Conservation (phyloP, 1,284 basidiomycete species). For the Dichomitus squalens region DNA sequence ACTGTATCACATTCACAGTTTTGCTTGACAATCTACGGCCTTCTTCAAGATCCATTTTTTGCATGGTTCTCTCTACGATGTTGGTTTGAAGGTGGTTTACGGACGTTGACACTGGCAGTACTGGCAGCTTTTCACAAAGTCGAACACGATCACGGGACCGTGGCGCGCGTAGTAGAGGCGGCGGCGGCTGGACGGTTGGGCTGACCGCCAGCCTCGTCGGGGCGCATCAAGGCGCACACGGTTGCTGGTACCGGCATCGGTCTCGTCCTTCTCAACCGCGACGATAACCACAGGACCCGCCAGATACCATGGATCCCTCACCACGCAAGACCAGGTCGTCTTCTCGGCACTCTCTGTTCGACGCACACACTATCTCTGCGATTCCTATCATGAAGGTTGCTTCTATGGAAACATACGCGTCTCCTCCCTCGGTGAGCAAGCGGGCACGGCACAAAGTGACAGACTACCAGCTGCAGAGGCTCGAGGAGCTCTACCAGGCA, state of each 20-base stretch:
- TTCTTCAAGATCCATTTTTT: too few species aligned
- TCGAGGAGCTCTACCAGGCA: slow-evolving; percentile 41
- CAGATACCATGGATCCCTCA: not conserved
- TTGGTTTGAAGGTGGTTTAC: too few species aligned
- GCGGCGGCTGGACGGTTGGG: not conserved
- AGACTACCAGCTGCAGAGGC: slow-evolving; percentile 38
- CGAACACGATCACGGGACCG: slow-evolving; percentile 20
- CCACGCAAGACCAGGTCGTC: slow-evolving; percentile 14
- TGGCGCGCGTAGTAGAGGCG: not conserved
- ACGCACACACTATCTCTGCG: not conserved
- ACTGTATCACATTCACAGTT: not conserved
- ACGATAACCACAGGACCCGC: not conserved
- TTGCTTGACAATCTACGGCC: not conserved
- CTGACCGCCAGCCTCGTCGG: not conserved
- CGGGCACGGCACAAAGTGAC: slow-evolving; percentile 43
- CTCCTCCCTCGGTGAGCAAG: slow-evolving; percentile 21
- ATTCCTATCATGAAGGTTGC: slow-evolving; percentile 11
- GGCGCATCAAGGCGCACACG: not conserved
- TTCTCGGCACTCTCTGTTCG: not conserved
- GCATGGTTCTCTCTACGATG: too few species aligned
- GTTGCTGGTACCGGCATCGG: too few species aligned
- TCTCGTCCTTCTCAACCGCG: not conserved
- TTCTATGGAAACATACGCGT: slow-evolving; percentile 7
- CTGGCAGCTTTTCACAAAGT: not conserved
- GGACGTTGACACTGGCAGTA: too few species aligned